These are phyloP conservation scores for Ascochyta pisi DNA, from an alignment of 2,329 filamentous ascomycete genomes.

Conservation along the genomic window DNA sequence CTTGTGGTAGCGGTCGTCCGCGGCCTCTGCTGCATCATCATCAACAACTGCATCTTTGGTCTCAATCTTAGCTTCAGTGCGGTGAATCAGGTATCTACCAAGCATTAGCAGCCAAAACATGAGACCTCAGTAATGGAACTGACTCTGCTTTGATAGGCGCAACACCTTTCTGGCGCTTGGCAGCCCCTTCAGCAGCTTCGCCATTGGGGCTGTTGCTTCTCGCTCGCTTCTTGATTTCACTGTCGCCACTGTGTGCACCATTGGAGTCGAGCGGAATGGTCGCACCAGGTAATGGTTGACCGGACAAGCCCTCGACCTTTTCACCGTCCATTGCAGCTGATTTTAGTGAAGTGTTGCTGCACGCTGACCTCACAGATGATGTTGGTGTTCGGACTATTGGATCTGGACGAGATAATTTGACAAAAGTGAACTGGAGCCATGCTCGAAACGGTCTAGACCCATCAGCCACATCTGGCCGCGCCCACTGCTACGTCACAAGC, in stretches of 20 bases:
- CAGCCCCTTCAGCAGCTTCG: slow-evolving; percentile 31
- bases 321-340: slow-evolving; percentile 23
- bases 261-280: slow-evolving; percentile 23
- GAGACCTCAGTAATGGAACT: slow-evolving; percentile 28
- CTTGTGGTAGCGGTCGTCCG: slow-evolving; percentile 56
- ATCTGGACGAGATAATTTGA: slow-evolving; percentile 10
- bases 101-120: slow-evolving; percentile 1
- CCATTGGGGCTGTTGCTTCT: slow-evolving; percentile 44
- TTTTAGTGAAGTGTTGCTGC: slow-evolving; percentile 7
- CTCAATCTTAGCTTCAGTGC: slow-evolving; percentile 33
- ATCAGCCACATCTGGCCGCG: slow-evolving; percentile 21
- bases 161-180: slow-evolving; percentile 58
- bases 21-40: slow-evolving; percentile 66
- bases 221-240: slow-evolving; percentile 41
- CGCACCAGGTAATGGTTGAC: slow-evolving; percentile 20
- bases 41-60: slow-evolving; percentile 47
- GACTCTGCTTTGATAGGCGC: slow-evolving; percentile 76
- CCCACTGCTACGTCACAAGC: slow-evolving; percentile 26
- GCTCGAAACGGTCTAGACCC: slow-evolving; percentile 27
- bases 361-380: slow-evolving; percentile 7
- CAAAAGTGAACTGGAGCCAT: slow-evolving; percentile 12
- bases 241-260: slow-evolving; percentile 29
- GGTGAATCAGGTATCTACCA: slow-evolving; percentile 44
- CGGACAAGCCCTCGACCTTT: slow-evolving; percentile 14
- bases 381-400: slow-evolving; percentile 4